Evolutionary conservation across 179 eudicot genomes (phyloP).

Genomic region (Vitellaria paradoxa): DNA sequence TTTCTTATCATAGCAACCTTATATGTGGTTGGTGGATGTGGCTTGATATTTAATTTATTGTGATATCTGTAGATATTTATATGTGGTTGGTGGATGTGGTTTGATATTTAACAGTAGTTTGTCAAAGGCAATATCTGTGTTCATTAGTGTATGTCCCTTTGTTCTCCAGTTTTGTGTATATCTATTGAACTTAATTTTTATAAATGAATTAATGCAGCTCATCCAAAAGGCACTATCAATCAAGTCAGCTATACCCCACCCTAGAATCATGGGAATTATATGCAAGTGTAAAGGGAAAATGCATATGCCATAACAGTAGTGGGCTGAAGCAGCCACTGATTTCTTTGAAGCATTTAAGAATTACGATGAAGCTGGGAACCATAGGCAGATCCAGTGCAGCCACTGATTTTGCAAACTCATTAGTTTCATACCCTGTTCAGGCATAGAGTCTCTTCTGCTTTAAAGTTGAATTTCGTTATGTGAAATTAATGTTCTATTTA

Average conservation of each 20-base stretch:
- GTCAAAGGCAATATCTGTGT: not conserved
- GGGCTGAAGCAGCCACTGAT: slow-evolving; percentile 98
- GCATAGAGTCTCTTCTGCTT: not conserved
- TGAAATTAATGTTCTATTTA: not conserved
- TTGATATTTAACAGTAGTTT: not conserved
- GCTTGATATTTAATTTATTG: not conserved
- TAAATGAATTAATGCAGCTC: slow-evolving; percentile 49
- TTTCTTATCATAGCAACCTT: too few relatives aligned
- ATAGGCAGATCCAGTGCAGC: slow-evolving; percentile 89
- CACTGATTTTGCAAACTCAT: slow-evolving; percentile 37
- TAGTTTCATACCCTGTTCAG: not conserved
- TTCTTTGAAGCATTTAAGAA: slow-evolving; percentile 99
- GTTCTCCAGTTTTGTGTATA: not conserved
- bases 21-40: too few relatives aligned
- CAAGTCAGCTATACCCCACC: slow-evolving; percentile 99
- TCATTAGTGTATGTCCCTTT: not conserved
- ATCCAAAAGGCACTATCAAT: slow-evolving; percentile 90
- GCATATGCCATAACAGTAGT: slow-evolving; percentile 98
- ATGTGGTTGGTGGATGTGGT: not conserved
- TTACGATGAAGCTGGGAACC: slow-evolving; percentile 98
- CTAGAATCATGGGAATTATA: slow-evolving; percentile 97
- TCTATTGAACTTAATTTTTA: slow-evolving; percentile 5
- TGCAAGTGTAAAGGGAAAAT: slow-evolving; percentile 99
- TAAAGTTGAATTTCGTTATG: not conserved
- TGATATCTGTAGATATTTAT: not conserved